Conservation (phyloP, 148 eudicot species). For the Chenopodium quinoa region DNA sequence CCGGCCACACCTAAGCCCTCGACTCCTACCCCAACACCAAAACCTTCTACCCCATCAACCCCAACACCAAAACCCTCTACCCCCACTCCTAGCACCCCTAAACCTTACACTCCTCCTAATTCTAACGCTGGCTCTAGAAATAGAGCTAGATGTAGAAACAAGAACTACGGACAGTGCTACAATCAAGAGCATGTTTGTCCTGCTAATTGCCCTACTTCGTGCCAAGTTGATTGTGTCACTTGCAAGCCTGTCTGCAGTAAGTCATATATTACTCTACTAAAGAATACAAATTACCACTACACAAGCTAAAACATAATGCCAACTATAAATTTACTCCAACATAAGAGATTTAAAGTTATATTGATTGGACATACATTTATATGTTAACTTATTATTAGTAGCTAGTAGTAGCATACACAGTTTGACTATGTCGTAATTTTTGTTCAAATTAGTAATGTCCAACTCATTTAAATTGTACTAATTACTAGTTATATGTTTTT, state of each 20-base stretch:
- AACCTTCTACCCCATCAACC: neutral
- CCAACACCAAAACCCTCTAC: neutral
- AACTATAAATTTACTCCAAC: too few species aligned
- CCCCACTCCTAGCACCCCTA: neutral
- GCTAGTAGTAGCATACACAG: too few species aligned
- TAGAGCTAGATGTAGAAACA: conserved; percentile 36
- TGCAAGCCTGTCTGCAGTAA: conserved; percentile 48
- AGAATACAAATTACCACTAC: too few species aligned
- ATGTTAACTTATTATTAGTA: too few species aligned
- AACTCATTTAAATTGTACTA: too few species aligned
- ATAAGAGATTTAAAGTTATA: neutral
- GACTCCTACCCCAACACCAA: too few species aligned
- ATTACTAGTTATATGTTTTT: neutral
- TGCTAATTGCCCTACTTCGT: conserved; percentile 34
- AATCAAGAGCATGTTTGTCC: conserved; percentile 38
- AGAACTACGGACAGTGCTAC: conserved; percentile 33
- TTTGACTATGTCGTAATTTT: too few species aligned
- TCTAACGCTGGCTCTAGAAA: conserved; percentile 20
- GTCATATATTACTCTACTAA: neutral
- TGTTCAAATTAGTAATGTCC: too few species aligned
- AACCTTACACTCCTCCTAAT: conserved; percentile 6
- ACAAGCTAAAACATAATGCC: too few species aligned
- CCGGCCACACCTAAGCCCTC: too few species aligned
- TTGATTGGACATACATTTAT: neutral
- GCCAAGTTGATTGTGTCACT: conserved; percentile 38